Percentiles rank a stretch among this genome's conserved stretches.
Evolutionary conservation across 768 basidiomycete species (phyloP).

Genomic region (Russula abietina): DNA sequence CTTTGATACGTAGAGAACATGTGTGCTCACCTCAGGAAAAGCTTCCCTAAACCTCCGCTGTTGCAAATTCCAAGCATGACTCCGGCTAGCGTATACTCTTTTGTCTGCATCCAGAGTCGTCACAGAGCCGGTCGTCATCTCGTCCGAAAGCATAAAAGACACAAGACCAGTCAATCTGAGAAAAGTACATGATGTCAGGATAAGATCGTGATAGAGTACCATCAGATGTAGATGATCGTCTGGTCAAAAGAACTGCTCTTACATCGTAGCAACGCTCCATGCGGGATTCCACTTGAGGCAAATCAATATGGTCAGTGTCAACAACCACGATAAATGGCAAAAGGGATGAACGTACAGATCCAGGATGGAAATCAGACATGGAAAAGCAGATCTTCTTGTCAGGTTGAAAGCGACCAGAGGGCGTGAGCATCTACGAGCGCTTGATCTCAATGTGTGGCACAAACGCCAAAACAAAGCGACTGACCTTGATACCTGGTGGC

Average conservation of each 20-base stretch:
- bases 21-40: constrained; percentile 73
- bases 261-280: constrained; percentile 95
- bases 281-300: constrained; percentile 80
- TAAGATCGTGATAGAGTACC: constrained; percentile 10
- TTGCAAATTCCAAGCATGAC: constrained; percentile 79
- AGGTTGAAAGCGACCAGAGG: constrained; percentile 84
- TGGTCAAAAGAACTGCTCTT: constrained; percentile 34
- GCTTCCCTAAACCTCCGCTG: constrained; percentile 80
- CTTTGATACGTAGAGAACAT: background rate
- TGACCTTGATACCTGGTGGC: constrained; percentile 92
- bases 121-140: constrained; percentile 94
- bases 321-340: background rate
- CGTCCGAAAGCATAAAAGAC: constrained; percentile 92
- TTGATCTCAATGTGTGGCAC: constrained; percentile 3
- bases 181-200: constrained; percentile 13
- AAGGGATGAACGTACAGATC: constrained; percentile 51
- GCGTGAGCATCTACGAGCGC: constrained; percentile 71
- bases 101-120: constrained; percentile 77
- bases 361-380: constrained; percentile 94
- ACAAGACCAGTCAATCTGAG: constrained; percentile 83
- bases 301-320: constrained; percentile 4
- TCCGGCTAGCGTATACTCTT: constrained; percentile 63
- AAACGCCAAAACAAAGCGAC: constrained; percentile 22
- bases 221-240: constrained; percentile 10
- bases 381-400: constrained; percentile 97